Base-by-base conservation (phyloP, 441 rosid genomes). In the Euphorbia celastroides region DNA sequence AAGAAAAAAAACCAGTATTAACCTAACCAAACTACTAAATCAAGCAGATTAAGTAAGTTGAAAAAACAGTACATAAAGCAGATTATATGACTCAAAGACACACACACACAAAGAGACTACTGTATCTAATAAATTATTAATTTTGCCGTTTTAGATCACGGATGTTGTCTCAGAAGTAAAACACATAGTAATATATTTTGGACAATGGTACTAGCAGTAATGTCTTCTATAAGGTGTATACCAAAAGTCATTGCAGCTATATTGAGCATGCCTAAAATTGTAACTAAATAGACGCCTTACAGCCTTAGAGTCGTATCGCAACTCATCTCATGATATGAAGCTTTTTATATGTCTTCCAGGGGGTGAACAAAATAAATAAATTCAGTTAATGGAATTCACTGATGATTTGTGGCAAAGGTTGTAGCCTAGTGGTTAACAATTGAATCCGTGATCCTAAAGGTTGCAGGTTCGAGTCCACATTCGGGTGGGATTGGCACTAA, bases 11-110 rank as follows among this genome's bases (percentile, higher is more conserved):
- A 34, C 20, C 56, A 46, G 42, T 50, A 23, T 55, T 60, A 32
- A 20, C 60, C 41, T 70, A 48, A 31, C 70, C 60, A 68, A 0
- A 56, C 25, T 22, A 54, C 31, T 11, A 26, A 42, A 57, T 44
- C n/a, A 23, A 62, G 50, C 52, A 54, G 51, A 70, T 31, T 62
- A 60, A 12, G 32, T 48, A 30, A 46, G 7, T 14, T 64, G 22
- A 14, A 44, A 48, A 57, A 22, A 74, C 57, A 17, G 55, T 20
- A 19, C 8, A 7, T 20, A 22, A 16, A 61, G 55, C 12, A 50
- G 69, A 59, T 36, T 51, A 57, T 66, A 67, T 31, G 13, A 4
- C 57, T 63, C 28, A 20, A 41, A 20, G 36, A 64, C 7, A 1
- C 23, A 32, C 20, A 13, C 12, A 64, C 2, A n/a, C 10, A 31